phyloP scores from a whole-genome alignment of 2,329 filamentous ascomycete species.

The Fusarium chlamydosporum region DNA sequence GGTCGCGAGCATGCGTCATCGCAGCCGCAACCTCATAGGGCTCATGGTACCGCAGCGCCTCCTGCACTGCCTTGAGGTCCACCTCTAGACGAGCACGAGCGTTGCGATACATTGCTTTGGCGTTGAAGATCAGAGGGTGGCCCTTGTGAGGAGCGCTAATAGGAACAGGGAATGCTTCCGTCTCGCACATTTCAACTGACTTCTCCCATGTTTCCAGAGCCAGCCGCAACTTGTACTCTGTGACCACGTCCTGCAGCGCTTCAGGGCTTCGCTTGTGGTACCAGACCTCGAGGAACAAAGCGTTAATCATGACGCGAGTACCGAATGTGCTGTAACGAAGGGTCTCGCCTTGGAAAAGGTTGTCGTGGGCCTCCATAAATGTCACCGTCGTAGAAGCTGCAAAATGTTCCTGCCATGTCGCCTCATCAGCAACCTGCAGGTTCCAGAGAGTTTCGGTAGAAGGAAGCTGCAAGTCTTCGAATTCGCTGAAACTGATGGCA shows the following conservation, averaged over 20 bases:
- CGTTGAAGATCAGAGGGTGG: conserved; percentile 97
- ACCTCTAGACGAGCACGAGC: conserved; percentile 93
- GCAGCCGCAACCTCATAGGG: conserved; percentile 96
- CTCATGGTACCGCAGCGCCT: conserved; percentile 96
- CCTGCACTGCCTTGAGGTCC: conserved; percentile 94
- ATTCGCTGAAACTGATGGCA: conserved; percentile 98
- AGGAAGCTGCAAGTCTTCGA: conserved; percentile 91
- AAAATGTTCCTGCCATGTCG: conserved; percentile 85
- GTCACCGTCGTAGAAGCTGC: conserved; percentile 80
- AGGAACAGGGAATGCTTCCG: conserved; percentile 88
- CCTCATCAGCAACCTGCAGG: conserved; percentile 81
- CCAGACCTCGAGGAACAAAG: conserved; percentile 98
- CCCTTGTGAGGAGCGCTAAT: conserved; percentile 95
- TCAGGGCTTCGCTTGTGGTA: conserved; percentile 99
- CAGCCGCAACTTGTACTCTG: conserved; percentile 96
- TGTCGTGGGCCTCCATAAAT: conserved; percentile 94
- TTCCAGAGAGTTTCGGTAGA: conserved; percentile 97
- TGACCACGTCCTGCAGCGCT: conserved; percentile 95
- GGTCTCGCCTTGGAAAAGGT: conserved; percentile 92
- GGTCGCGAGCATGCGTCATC: conserved; percentile 94
- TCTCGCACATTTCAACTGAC: conserved; percentile 92
- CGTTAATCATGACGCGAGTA: conserved; percentile 98
- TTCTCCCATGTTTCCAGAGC: conserved; percentile 99
- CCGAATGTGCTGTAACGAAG: conserved; percentile 96
- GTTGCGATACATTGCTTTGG: conserved; percentile 96